Conservation (phyloP, 225 moss, liverwort and hornwort genomes). For the Physcomitrium patens region DNA sequence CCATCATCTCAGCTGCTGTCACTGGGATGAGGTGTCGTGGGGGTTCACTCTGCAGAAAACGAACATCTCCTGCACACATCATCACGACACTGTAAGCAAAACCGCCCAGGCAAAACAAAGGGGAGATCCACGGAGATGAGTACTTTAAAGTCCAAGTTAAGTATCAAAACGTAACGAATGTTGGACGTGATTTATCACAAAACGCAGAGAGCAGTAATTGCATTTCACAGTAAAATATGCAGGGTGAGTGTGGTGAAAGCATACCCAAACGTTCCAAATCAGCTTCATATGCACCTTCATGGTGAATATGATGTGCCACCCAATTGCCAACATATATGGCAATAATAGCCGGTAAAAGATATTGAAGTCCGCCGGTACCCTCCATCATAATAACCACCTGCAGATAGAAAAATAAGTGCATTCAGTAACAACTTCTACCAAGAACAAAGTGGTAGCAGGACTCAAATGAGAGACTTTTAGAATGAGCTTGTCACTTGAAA, state of each 20-base stretch:
- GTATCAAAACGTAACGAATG: not conserved
- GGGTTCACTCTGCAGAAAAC: conserved; percentile 80
- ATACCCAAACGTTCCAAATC: conserved; percentile 72
- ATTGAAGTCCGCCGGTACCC: conserved; percentile 85
- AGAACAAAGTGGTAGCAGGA: not conserved
- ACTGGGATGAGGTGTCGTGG: conserved; percentile 63
- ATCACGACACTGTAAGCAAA: not conserved
- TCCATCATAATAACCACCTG: conserved; percentile 88
- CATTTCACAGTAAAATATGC: not conserved
- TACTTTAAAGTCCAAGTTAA: conserved; percentile 5
- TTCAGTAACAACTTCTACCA: not conserved
- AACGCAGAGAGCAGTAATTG: conserved; percentile 5
- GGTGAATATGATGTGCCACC: conserved; percentile 85
- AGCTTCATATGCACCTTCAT: conserved; percentile 84
- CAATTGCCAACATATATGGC: conserved; percentile 85
- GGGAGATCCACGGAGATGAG: not conserved
- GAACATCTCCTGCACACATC: conserved; percentile 57
- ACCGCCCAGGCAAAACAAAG: not conserved
- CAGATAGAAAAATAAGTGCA: conserved; percentile 4
- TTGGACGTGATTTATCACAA: not conserved
- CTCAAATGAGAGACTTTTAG: not conserved
- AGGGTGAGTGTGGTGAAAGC: conserved; percentile 16
- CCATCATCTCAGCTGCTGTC: conserved; percentile 78
- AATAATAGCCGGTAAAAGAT: conserved; percentile 79
- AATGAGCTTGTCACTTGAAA: not conserved